Evolutionary conservation across 2,329 filamentous ascomycete genomes (phyloP).

Genomic region (Pseudogymnoascus sp.): DNA sequence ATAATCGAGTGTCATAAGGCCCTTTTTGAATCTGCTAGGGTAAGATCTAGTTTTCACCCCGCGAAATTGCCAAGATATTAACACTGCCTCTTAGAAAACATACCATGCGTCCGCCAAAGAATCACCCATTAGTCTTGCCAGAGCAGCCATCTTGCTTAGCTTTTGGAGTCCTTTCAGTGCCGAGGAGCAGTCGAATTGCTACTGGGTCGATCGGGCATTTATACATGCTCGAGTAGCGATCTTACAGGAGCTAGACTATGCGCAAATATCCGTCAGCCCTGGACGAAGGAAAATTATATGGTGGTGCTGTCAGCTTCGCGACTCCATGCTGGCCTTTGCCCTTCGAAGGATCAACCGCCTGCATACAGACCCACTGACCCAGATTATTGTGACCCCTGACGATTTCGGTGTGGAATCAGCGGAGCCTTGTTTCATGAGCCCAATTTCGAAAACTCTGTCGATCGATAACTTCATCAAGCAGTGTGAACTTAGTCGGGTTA

Average conservation of each 20-base stretch:
- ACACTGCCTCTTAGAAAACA: not conserved
- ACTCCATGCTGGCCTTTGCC: conserved; percentile 8
- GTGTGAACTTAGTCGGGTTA: conserved; percentile 10
- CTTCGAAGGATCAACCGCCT: conserved; percentile 9
- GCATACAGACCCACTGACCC: not conserved
- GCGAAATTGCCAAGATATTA: not conserved
- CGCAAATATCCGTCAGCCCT: not conserved
- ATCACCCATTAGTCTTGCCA: conserved; percentile 6
- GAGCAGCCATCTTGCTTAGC: conserved; percentile 11
- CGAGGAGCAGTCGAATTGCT: conserved; percentile 10
- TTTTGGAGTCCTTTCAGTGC: conserved; percentile 11
- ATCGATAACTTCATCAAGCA: conserved; percentile 11
- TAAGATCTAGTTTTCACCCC: not conserved
- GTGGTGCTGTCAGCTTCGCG: conserved; percentile 10
- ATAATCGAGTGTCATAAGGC: conserved; percentile 6
- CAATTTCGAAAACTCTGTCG: not conserved
- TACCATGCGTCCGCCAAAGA: conserved; percentile 6
- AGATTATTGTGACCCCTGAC: not conserved
- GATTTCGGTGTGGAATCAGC: conserved; percentile 8
- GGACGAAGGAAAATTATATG: conserved; percentile 9
- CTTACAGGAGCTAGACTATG: conserved; percentile 3
- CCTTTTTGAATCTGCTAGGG: conserved; percentile 9
- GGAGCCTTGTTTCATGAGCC: conserved; percentile 5
- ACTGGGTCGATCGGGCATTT: conserved; percentile 12
- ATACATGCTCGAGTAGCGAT: conserved; percentile 1